Conservation (phyloP, 2,329 filamentous ascomycete species). For the Bipolaris bicolor region DNA sequence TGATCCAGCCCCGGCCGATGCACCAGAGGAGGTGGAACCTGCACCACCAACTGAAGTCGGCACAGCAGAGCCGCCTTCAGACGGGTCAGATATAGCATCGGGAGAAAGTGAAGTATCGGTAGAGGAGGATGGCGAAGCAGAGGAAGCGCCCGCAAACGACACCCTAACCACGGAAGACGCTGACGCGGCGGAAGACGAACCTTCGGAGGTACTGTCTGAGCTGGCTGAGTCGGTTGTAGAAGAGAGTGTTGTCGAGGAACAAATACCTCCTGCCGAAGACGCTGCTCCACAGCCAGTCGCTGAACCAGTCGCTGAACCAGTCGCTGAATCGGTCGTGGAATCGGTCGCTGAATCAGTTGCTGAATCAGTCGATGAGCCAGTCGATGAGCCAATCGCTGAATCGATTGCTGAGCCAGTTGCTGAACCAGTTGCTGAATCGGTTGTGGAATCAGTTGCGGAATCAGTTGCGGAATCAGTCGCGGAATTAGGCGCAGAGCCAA, state of each 20-base stretch:
- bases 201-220: slow-evolving; percentile 6
- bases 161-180: slow-evolving; percentile 2
- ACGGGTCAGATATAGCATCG: neutral
- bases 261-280: neutral
- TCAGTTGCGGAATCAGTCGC: neutral
- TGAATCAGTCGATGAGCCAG: no score
- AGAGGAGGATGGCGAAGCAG: neutral
- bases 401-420: no score
- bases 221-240: slow-evolving; percentile 1
- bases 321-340: no score
- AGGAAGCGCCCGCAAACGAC: neutral
- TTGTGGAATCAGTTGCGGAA: neutral
- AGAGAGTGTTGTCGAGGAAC: slow-evolving; percentile 1
- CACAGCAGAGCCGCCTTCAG: neutral
- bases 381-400: no score
- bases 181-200: slow-evolving; percentile 1
- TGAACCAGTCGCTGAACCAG: neutral
- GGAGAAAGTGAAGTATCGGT: slow-evolving; percentile 7
- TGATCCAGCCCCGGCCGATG: neutral
- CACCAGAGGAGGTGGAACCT: neutral
- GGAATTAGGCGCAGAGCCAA: no score
- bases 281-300: neutral
- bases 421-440: neutral
- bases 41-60: neutral
- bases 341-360: no score